Conservation (phyloP, 805 yeast genomes). For the Myxozyma melibiosi region DNA sequence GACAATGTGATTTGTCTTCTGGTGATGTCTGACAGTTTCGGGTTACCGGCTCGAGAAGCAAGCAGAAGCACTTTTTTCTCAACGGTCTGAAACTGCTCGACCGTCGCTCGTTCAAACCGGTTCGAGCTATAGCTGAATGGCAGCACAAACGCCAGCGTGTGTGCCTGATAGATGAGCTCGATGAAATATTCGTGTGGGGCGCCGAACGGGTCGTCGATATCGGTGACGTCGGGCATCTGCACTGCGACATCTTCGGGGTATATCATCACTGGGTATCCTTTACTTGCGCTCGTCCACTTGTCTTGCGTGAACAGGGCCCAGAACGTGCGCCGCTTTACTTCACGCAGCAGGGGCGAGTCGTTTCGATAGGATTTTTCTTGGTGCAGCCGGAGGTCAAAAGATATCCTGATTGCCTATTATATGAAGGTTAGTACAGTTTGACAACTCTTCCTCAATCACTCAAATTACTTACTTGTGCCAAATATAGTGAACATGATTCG, state of each 20-base stretch:
- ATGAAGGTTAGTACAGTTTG: neutral
- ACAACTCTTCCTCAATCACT: neutral
- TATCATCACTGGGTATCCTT: constrained; percentile 21
- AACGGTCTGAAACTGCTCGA: constrained; percentile 3
- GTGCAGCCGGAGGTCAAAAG: constrained; percentile 18
- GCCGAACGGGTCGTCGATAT: constrained; percentile 7
- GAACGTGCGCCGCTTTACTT: constrained; percentile 22
- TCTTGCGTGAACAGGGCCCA: constrained; percentile 19
- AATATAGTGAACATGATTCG: constrained; percentile 14
- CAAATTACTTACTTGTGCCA: constrained; percentile 17
- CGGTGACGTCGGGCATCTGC: constrained; percentile 14
- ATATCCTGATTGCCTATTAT: constrained; percentile 13
- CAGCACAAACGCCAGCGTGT: constrained; percentile 10
- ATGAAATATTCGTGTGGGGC: constrained; percentile 17
- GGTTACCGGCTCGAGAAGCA: neutral
- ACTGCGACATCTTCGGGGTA: constrained; percentile 11
- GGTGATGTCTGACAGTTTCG: constrained; percentile 6
- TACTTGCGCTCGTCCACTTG: constrained; percentile 12
- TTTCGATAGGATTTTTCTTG: constrained; percentile 9
- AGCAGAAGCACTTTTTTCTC: constrained; percentile 10
- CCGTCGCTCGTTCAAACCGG: constrained; percentile 11
- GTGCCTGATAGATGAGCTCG: constrained; percentile 17
- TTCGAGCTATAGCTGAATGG: constrained; percentile 16
- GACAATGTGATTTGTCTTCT: constrained; percentile 8
- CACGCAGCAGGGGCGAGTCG: constrained; percentile 14